These are phyloP conservation scores for Phytophthora macrochlamydospora DNA, from an alignment of 352 stramenopile genomes.

Conservation along the genomic window DNA sequence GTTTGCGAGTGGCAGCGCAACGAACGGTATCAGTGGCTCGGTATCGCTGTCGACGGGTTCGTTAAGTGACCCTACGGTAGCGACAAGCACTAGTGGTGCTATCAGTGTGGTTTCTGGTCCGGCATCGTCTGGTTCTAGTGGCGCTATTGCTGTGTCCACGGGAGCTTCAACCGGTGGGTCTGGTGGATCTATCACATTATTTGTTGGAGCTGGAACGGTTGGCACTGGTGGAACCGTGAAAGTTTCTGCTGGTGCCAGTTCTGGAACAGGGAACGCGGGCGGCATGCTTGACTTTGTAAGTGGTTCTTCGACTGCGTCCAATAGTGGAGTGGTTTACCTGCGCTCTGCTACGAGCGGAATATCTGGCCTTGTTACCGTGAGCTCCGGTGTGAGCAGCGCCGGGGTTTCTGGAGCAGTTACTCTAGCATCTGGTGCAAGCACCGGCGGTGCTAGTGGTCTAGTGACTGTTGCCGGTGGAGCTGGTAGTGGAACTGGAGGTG, in stretches of 20 bases:
- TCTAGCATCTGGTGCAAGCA: conserved; percentile 45
- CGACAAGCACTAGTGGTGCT: conserved; percentile 21
- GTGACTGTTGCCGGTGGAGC: conserved; percentile 43
- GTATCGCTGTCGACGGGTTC: conserved; percentile 10
- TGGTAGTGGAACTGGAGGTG: conserved; percentile 28
- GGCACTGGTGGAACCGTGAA: conserved; percentile 49
- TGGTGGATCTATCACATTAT: conserved; percentile 50
- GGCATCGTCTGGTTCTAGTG: conserved; percentile 31
- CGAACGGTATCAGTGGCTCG: conserved; percentile 24
- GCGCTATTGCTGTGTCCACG: conserved; percentile 35
- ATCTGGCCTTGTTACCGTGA: conserved; percentile 26
- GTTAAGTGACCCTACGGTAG: not conserved
- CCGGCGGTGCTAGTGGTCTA: conserved; percentile 35
- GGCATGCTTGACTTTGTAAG: conserved; percentile 42
- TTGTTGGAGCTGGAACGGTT: conserved; percentile 47
- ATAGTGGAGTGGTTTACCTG: conserved; percentile 46
- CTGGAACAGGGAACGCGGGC: conserved; percentile 34
- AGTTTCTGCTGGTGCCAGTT: conserved; percentile 44
- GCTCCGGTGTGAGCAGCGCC: conserved; percentile 36
- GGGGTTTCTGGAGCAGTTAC: conserved; percentile 37
- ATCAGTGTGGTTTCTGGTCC: conserved; percentile 20
- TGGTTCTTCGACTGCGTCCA: conserved; percentile 34
- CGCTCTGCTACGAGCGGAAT: conserved; percentile 32
- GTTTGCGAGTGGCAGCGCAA: conserved; percentile 20
- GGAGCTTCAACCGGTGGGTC: conserved; percentile 46